Base-by-base conservation (phyloP, 202 grass and related monocot species). In the Carex arenaria region DNA sequence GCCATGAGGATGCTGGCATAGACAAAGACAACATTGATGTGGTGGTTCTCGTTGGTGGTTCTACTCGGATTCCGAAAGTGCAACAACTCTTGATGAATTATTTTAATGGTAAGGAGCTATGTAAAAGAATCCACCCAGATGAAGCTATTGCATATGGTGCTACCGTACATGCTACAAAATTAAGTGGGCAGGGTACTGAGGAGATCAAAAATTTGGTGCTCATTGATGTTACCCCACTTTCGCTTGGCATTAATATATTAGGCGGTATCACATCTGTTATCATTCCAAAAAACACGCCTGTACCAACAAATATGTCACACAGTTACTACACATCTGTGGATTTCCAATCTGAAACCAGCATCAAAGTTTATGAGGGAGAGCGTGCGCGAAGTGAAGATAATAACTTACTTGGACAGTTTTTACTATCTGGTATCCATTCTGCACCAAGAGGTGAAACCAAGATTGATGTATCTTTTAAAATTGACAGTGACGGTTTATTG, bases 81-180 rank as follows among this genome's bases (percentile, higher is more conserved):
- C 94, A 94, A 67, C 92, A 94, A 82, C 92, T 97, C 42, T 82
- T 97, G 79, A 89, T 63, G 84, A 88, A 94, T 65, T 97, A 92
- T 77, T 97, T 97, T 1, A 86, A 85, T 4, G 94, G 92, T 61
- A 97, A 93, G 82, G 85, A 94, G 71, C 90, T 92, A 42, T 94
- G 55, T 85, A 94, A 93, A 82, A 92, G 89, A 74, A 92, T 93
- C 22, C 92, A 94, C 87, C 92, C 92, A 72, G 94, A 97, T 53
- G 94, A 94, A 86, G 94, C 94, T 8, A 92, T 94, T 60, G 94
- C 94, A 54, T 94, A 40, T 11, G 94, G 94, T 83, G 94, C 94
- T 15, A 85, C 92, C 0, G 85, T 97, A 23, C 89, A 91, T 81
- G 94, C 75, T 42, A 88, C 90, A 82, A 91, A 92, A 74, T 76